Evolutionary conservation across 73 alveolate species (phyloP), one percentile per base, ranked within the genome.

Genomic region (Paramecium sonneborni): DNA sequence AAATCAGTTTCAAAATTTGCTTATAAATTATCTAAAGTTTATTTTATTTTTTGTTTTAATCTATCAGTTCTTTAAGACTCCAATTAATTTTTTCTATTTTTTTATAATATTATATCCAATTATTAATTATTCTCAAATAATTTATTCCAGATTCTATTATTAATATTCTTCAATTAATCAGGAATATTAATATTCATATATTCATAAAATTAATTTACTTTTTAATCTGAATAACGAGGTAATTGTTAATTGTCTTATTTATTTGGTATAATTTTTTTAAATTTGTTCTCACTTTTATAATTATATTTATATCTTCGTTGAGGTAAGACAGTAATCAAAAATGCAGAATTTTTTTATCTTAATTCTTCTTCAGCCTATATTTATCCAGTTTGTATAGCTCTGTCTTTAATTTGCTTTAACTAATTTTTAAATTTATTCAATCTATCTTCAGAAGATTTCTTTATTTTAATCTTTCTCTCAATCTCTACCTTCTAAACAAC

Each of bases 31-130:
- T 79, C 74, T 46, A 79, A 79, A 9, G 90, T 43, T 44, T 79
- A 32, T 39, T 79, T 43, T 6, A 79, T 79, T 46, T 79, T 79
- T 10, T 32, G 7, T 21, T 39, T 38, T 34, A 79, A 46, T 43
- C 74, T 79, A 43, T 79, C 90, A 14, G 90, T 43, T 79, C 90
- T 79, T 34, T 79, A 21, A 11, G 90, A 79, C 24, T 79, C 69
- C 5, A 79, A 14, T 39, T 79, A 37, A 43, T 39, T 43, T 34
- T 39, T 46, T 6, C 90, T 79, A 24, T 79, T 39, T 23, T 39
- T 39, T 21, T 79, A 18, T 2, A 79, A 46, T 21, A 79, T 46
- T 14, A 43, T 39, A 79, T 79, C 90, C 15, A 79, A 21, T 43
- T 79, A 12, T 44, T 79, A 10, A 39, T 34, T 44, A 26, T 79